Conservation (phyloP, 1,284 basidiomycete genomes). For the Trametes pubescens region DNA sequence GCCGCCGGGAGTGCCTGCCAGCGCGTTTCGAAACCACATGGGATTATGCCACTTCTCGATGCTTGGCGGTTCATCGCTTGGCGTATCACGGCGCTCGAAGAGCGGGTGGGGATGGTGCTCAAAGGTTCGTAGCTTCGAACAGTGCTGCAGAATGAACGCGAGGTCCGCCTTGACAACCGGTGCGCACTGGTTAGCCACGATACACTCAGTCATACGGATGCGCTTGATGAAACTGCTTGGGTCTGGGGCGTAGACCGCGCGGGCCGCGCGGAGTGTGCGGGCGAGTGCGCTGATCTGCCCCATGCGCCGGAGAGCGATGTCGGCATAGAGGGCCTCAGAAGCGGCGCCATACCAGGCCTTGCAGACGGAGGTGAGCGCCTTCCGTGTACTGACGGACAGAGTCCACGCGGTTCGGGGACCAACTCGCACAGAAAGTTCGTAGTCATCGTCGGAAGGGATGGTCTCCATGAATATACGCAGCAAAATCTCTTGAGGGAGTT, state of each 20-base stretch:
- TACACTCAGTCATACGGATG: conserved; percentile 5
- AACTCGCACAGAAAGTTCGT: conserved; percentile 5
- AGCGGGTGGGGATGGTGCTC: background rate
- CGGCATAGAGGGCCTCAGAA: conserved; percentile 10
- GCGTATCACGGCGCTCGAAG: background rate
- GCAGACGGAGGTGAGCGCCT: conserved; percentile 8
- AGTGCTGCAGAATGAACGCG: conserved; percentile 1
- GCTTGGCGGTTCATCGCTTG: background rate
- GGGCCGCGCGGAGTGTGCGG: conserved; percentile 4
- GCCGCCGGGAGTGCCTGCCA: background rate
- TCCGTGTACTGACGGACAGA: conserved; percentile 7
- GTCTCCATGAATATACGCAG: conserved; percentile 6
- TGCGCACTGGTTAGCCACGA: background rate
- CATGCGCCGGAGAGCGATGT: conserved; percentile 14
- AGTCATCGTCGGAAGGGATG: background rate
- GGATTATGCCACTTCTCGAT: background rate
- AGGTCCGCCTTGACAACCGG: conserved; percentile 1
- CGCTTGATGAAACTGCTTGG: conserved; percentile 1
- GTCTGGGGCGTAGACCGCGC: background rate
- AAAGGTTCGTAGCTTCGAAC: background rate
- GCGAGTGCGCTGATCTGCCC: conserved; percentile 15
- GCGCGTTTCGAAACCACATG: background rate
- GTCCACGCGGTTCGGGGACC: conserved; percentile 11
- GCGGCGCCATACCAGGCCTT: conserved; percentile 14
- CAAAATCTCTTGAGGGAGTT: conserved; percentile 10